A percentile compares a stretch with the other conserved stretches of the same genome.
Conservation (phyloP, 192 early-diverging fungal species). For the Coemansia sp. region DNA sequence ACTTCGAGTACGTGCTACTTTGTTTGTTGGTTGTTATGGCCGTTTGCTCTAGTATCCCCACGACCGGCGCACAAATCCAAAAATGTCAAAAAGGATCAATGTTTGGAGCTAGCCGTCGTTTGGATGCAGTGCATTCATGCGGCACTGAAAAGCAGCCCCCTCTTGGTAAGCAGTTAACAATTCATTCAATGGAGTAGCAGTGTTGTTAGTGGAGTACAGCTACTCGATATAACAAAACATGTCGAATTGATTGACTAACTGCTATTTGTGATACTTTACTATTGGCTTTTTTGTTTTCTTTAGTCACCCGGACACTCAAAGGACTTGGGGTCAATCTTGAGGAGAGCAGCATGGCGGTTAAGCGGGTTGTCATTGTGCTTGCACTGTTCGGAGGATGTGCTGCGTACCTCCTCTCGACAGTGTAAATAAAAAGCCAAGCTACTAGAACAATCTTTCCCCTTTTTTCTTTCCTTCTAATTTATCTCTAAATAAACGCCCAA, state of each 20-base stretch:
- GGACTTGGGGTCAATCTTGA: constrained; percentile 23
- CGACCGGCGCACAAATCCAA: not conserved
- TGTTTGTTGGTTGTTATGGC: not conserved
- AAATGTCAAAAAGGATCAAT: not conserved
- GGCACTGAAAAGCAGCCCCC: not conserved
- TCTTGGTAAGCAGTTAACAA: not conserved
- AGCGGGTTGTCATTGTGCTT: constrained; percentile 19
- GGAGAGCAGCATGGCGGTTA: constrained; percentile 23
- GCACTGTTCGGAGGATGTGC: constrained; percentile 18
- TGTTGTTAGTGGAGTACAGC: not conserved
- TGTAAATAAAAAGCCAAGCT: constrained; percentile 1
- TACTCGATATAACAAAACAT: too few species aligned
- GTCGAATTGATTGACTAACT: not conserved
- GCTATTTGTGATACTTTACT: not conserved
- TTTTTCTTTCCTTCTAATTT: not conserved
- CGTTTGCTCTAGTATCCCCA: not conserved
- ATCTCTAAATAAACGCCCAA: not conserved
- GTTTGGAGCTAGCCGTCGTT: not conserved
- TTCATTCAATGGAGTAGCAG: not conserved
- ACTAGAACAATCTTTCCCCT: too few species aligned
- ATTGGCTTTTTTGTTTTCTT: not conserved
- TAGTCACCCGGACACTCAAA: constrained; percentile 23
- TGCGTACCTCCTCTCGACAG: constrained; percentile 32
- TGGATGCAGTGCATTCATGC: not conserved
- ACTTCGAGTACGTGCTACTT: not conserved